A percentile compares a stretch with the other conserved stretches of the same genome.
Conservation (phyloP, 202 grass and related monocot species). For the Zoysia matrella region DNA sequence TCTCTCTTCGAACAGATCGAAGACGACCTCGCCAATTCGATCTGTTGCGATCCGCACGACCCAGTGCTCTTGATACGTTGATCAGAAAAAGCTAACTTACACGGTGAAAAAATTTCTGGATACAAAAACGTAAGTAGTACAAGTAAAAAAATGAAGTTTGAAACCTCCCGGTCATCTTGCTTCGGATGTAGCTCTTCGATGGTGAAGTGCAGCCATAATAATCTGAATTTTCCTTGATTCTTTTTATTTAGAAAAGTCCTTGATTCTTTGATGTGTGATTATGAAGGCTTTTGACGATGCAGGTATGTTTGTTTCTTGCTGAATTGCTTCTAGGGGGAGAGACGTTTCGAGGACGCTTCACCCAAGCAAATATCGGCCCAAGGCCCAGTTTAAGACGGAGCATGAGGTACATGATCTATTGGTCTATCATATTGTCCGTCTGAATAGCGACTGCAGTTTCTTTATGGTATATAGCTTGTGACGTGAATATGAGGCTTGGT, state of each 20-base stretch:
- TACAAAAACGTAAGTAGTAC: background rate
- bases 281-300: background rate
- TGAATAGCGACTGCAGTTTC: background rate
- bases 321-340: background rate
- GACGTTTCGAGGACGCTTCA: background rate
- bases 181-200: background rate
- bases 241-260: no score
- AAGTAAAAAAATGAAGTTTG: background rate
- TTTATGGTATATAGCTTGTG: background rate
- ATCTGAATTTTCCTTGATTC: background rate
- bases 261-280: background rate
- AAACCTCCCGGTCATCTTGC: background rate
- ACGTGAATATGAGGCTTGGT: background rate
- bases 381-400: background rate
- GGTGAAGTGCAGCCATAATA: background rate
- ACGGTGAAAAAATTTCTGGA: background rate
- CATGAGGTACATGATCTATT: background rate
- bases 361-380: background rate
- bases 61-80: no score
- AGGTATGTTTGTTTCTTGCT: background rate
- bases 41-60: no score
- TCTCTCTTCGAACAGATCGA: no score
- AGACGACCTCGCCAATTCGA: no score
- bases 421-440: background rate
- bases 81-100: no score